Conservation (phyloP, 2,329 filamentous ascomycete genomes). For the Trichocomaceae sp. region DNA sequence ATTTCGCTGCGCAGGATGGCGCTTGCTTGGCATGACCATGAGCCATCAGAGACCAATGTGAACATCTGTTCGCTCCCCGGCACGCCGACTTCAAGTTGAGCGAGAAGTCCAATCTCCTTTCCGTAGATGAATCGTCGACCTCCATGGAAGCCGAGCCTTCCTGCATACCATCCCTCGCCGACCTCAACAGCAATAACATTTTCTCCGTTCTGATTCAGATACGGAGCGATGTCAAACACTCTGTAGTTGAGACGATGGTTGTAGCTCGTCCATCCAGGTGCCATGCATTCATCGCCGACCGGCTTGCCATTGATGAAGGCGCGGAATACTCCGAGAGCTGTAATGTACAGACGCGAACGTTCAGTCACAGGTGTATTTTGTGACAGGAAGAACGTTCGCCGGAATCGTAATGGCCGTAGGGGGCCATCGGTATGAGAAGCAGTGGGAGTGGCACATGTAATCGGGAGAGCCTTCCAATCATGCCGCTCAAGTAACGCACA, state of each 20-base stretch:
- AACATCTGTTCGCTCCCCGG: not conserved
- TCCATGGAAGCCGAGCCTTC: slow-evolving; percentile 24
- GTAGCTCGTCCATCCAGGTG: slow-evolving; percentile 51
- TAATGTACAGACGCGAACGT: slow-evolving; percentile 43
- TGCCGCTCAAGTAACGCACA: slow-evolving; percentile 24
- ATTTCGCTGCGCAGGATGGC: slow-evolving; percentile 34
- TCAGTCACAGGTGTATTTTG: not conserved
- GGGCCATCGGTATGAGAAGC: not conserved
- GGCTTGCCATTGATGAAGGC: slow-evolving; percentile 42
- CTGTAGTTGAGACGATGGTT: slow-evolving; percentile 47
- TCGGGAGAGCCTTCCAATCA: slow-evolving; percentile 22
- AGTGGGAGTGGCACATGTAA: not conserved
- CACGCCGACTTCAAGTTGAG: not conserved
- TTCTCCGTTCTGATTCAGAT: slow-evolving; percentile 26
- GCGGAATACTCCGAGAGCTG: slow-evolving; percentile 42
- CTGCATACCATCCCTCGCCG: slow-evolving; percentile 47
- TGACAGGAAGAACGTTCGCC: not conserved
- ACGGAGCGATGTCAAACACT: slow-evolving; percentile 45
- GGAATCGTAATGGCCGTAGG: not conserved
- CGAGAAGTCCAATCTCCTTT: not conserved
- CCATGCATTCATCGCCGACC: slow-evolving; percentile 36
- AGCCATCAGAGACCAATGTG: slow-evolving; percentile 17
- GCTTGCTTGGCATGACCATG: slow-evolving; percentile 21
- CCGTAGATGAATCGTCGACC: not conserved
- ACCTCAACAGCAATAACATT: slow-evolving; percentile 42